Base-by-base conservation (phyloP, 805 yeast species). In the Lachancea meyersii region DNA sequence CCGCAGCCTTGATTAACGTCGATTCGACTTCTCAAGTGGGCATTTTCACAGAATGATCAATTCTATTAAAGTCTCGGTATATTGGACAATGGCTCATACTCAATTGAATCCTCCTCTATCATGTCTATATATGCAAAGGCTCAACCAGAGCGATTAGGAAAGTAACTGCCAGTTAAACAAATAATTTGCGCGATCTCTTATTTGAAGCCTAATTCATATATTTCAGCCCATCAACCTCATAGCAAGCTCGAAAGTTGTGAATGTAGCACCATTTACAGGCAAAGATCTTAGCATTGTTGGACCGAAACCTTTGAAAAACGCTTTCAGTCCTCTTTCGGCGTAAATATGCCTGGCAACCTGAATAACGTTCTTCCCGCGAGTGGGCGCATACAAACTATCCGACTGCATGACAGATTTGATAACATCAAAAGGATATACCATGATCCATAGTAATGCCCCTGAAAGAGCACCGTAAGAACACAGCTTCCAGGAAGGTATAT, bases 261-360 rank as follows among this genome's bases (percentile, higher is more conserved):
- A 93, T 0, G 98, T 94, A 21, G 94, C 95, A 32, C 96, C 99
- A 61, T 93, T 93, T 3, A 94, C 98, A 0, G 98, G 98, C 2
- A 96, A 95, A 38, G 99, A 97, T 68, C 99, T 82, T 50, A 93
- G 68, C 49, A 93, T 77, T 0, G 97, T 89, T 31, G 98, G 97
- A 14, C 79, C 65, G 60, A 93, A 89, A 1, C 99, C 99, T 65
- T 81, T 82, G 67, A 86, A 85, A 57, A 93, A 84, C 0, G 95
- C 95, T 48, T 71, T 71, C 19, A 78, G 44, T 21, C 97, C 97
- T 40, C 72, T 70, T n/a, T 71, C 69, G 38, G 60, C 63, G 56
- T 61, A 72, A 18, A 86, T 72, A 44, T 72, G 70, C 43, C 60
- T 71, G 16, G 76, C 67, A 21, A 87, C 94, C 46, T 75, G 76